phyloP scores from a whole-genome alignment of 805 yeast species.

The Saturnispora zaruensis region DNA sequence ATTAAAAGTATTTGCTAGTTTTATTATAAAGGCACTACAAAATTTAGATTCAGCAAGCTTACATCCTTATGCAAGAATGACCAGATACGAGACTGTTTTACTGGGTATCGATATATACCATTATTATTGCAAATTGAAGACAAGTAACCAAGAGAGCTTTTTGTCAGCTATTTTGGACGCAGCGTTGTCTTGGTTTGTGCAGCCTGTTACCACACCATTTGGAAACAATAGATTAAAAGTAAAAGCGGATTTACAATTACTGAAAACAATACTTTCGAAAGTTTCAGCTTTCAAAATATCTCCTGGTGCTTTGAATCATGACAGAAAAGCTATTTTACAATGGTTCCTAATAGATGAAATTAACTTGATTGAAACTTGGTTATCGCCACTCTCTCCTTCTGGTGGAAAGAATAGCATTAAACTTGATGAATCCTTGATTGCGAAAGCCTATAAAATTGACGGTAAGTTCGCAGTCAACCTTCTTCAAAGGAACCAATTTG shows the following conservation, averaged over 20 bases:
- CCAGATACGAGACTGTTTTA: conserved; percentile 63
- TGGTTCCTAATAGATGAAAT: conserved; percentile 72
- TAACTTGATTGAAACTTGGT: conserved; percentile 66
- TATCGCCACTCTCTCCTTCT: conserved; percentile 45
- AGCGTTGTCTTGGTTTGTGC: conserved; percentile 70
- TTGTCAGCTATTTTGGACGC: conserved; percentile 52
- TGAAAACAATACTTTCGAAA: conserved; percentile 42
- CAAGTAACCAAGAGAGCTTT: conserved; percentile 38
- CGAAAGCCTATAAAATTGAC: conserved; percentile 52
- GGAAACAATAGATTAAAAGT: conserved; percentile 73
- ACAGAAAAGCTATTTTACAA: conserved; percentile 46
- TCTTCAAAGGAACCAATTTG: conserved; percentile 43
- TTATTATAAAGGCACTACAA: conserved; percentile 47
- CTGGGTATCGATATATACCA: conserved; percentile 59
- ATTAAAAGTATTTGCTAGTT: conserved; percentile 57
- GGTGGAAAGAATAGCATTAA: conserved; percentile 31
- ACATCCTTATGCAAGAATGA: conserved; percentile 74
- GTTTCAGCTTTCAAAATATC: conserved; percentile 18
- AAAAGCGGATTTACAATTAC: conserved; percentile 54
- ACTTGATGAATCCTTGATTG: conserved; percentile 36
- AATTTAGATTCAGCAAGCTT: conserved; percentile 51
- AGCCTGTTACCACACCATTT: conserved; percentile 60
- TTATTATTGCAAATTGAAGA: conserved; percentile 42
- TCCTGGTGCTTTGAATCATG: conserved; percentile 27
- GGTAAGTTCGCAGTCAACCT: conserved; percentile 69